Evolutionary conservation across 2,329 filamentous ascomycete genomes (phyloP).

Genomic region (Fusarium temperatum): DNA sequence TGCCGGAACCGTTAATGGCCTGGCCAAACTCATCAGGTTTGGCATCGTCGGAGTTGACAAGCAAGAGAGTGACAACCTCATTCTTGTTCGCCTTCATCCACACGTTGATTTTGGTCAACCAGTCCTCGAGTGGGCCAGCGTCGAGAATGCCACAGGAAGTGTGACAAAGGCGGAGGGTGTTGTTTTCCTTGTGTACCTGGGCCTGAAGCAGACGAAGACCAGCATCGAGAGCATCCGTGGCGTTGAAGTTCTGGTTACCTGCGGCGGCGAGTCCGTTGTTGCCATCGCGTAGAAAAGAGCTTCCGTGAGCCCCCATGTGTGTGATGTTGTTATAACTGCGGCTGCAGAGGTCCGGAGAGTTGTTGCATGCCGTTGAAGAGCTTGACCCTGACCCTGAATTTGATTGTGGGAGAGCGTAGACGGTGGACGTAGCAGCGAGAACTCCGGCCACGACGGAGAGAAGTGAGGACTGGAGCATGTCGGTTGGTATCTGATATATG

Average conservation of each 20-base stretch:
- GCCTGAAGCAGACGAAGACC: constrained; percentile 76
- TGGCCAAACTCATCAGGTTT: constrained; percentile 62
- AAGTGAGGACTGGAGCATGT: constrained; percentile 38
- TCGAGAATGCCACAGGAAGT: constrained; percentile 73
- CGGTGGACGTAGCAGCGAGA: constrained; percentile 34
- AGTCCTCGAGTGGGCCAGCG: constrained; percentile 70
- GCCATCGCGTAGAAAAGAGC: constrained; percentile 73
- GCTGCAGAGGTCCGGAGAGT: constrained; percentile 77
- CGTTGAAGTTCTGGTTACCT: constrained; percentile 80
- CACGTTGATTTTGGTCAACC: constrained; percentile 69
- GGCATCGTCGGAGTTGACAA: constrained; percentile 75
- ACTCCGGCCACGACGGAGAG: constrained; percentile 31
- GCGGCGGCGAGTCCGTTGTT: constrained; percentile 67
- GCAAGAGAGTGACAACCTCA: constrained; percentile 78
- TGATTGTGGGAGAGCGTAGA: constrained; percentile 39
- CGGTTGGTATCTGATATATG: not conserved
- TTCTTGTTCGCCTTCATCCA: constrained; percentile 77
- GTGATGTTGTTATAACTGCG: constrained; percentile 79
- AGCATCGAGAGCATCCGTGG: constrained; percentile 73
- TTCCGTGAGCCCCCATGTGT: constrained; percentile 80
- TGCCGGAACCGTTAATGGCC: constrained; percentile 65
- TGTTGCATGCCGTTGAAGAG: constrained; percentile 72
- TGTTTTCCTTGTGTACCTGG: constrained; percentile 72
- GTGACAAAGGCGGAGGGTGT: constrained; percentile 75
- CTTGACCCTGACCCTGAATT: constrained; percentile 29